These are phyloP conservation scores for Boletus rubropictus DNA, from an alignment of 768 basidiomycete species.

Conservation along the genomic window DNA sequence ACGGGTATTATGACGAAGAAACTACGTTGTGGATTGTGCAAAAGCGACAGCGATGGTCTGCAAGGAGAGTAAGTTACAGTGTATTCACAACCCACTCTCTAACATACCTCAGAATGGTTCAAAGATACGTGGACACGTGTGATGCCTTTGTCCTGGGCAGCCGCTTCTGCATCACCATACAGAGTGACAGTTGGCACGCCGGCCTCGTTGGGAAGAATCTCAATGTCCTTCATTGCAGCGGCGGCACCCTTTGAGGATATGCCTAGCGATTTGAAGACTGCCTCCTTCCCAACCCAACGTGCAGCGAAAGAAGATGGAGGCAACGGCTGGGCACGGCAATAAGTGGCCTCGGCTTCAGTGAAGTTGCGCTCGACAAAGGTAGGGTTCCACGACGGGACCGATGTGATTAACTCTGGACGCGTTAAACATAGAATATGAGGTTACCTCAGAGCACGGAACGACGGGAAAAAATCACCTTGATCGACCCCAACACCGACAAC, in stretches of 20 bases:
- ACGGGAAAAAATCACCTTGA: conserved; percentile 55
- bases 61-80: conserved; percentile 13
- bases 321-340: conserved; percentile 84
- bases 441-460: neutral
- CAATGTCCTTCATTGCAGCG: conserved; percentile 95
- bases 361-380: conserved; percentile 91
- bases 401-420: conserved; percentile 74
- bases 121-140: conserved; percentile 74
- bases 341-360: conserved; percentile 79
- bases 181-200: conserved; percentile 76
- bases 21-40: conserved; percentile 57
- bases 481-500: conserved; percentile 82
- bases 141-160: conserved; percentile 70
- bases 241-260: conserved; percentile 87
- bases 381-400: conserved; percentile 84
- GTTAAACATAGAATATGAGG: conserved; percentile 1
- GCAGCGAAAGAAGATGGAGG: conserved; percentile 89
- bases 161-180: conserved; percentile 72
- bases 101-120: conserved; percentile 85
- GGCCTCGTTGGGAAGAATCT: conserved; percentile 75
- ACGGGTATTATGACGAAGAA: neutral
- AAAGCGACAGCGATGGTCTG: conserved; percentile 85
- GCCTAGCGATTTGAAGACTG: conserved; percentile 92
- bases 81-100: neutral
- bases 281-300: conserved; percentile 97